Percentiles rank a stretch among this genome's conserved stretches.
Evolutionary conservation across 140 eudicot species (phyloP).

Genomic region (Flaveria floridana): DNA sequence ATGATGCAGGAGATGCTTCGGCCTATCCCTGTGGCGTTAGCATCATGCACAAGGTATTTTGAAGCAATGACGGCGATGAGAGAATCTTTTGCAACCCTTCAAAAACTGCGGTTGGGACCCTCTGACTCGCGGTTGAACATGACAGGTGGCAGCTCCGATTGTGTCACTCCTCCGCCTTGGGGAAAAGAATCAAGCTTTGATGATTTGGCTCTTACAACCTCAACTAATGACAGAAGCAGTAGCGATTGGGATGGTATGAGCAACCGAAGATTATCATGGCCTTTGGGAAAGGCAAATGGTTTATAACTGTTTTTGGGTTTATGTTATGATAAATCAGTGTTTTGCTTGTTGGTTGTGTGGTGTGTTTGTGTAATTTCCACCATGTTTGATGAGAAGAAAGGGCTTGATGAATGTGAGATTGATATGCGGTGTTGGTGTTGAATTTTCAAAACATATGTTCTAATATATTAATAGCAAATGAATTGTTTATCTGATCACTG

Average conservation of each 20-base stretch:
- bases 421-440: too few species aligned
- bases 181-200: constrained; percentile 64
- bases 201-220: constrained; percentile 45
- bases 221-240: constrained; percentile 32
- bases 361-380: constrained; percentile 18
- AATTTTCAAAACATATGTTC: too few species aligned
- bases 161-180: constrained; percentile 80
- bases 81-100: constrained; percentile 92
- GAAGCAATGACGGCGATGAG: constrained; percentile 99
- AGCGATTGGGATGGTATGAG: constrained; percentile 39
- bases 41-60: constrained; percentile 92
- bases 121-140: constrained; percentile 32
- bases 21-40: constrained; percentile 97
- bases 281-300: constrained; percentile 57
- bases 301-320: constrained; percentile 23
- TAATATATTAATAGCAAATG: too few species aligned
- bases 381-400: constrained; percentile 19
- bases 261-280: constrained; percentile 70
- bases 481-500: too few species aligned
- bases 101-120: constrained; percentile 75
- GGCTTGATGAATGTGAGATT: neutral
- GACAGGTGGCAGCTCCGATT: constrained; percentile 43
- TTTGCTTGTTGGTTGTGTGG: constrained; percentile 23
- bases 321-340: neutral
- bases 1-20: constrained; percentile 85